A percentile compares a stretch with the other conserved stretches of the same genome.
These are phyloP conservation scores for Schizochytrium sp. DNA, from an alignment of 108 stramenopile species.

Conservation along the genomic window DNA sequence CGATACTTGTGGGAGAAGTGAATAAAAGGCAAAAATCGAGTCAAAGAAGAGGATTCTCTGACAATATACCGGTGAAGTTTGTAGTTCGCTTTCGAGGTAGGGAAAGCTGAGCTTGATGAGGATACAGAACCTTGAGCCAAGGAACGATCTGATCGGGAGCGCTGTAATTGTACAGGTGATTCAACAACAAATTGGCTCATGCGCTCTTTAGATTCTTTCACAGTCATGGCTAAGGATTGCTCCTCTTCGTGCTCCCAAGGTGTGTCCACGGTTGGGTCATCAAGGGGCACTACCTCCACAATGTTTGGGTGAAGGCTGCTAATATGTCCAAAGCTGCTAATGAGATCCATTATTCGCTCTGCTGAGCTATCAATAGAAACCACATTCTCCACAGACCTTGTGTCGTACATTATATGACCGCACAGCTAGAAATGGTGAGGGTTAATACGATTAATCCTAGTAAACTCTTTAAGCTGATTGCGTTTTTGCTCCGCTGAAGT, in stretches of 20 bases:
- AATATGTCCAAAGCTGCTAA: not conserved
- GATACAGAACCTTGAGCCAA: not conserved
- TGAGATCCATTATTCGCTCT: not conserved
- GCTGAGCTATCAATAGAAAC: conserved; percentile 4
- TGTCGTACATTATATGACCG: not conserved
- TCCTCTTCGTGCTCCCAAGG: not conserved
- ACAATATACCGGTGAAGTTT: not conserved
- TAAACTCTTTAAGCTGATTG: too few species aligned
- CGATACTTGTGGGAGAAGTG: not conserved
- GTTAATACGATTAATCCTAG: too few species aligned
- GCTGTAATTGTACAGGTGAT: too few species aligned
- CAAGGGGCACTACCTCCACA: not conserved
- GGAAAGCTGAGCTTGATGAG: not conserved
- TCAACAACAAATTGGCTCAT: too few species aligned
- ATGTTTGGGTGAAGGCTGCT: not conserved
- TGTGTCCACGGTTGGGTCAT: not conserved
- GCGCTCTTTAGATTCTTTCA: not conserved
- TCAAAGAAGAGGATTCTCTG: not conserved
- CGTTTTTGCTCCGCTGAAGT: too few species aligned
- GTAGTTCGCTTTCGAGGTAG: not conserved
- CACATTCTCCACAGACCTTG: not conserved
- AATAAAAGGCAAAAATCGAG: not conserved
- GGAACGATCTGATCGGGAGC: too few species aligned
- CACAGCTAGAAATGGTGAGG: too few species aligned
- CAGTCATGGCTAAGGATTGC: not conserved